phyloP scores from a whole-genome alignment of 1,284 basidiomycete species.

The Neotropicomus parvogracilis region DNA sequence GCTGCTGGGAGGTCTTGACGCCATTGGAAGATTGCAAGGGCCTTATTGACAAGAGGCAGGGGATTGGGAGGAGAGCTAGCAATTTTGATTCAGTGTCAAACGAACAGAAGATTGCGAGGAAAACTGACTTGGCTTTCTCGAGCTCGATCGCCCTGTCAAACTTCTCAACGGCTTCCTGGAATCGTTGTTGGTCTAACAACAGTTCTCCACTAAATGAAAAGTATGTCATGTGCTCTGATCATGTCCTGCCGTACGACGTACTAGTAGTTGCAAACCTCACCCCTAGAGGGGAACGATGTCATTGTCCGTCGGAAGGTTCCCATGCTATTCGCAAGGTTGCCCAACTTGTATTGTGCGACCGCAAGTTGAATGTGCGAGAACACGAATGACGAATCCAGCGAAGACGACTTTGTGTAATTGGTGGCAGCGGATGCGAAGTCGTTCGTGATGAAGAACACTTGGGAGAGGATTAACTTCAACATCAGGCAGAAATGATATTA shows the following conservation, averaged over 20 bases:
- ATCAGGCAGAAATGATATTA: background rate
- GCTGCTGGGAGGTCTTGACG: constrained; percentile 86
- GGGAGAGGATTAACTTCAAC: constrained; percentile 3
- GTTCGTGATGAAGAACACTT: constrained; percentile 95
- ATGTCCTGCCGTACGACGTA: constrained; percentile 38
- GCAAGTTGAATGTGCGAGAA: constrained; percentile 97
- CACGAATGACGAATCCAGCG: constrained; percentile 82
- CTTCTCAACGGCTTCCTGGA: constrained; percentile 89
- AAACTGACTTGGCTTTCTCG: constrained; percentile 69
- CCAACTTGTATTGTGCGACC: constrained; percentile 94
- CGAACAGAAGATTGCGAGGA: background rate
- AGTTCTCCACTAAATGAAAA: constrained; percentile 77
- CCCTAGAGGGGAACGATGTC: constrained; percentile 75
- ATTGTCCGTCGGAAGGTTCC: constrained; percentile 84
- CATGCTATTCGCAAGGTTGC: constrained; percentile 78
- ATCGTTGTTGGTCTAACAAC: constrained; percentile 88
- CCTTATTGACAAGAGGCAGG: constrained; percentile 96
- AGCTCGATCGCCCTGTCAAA: constrained; percentile 93
- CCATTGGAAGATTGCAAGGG: constrained; percentile 94
- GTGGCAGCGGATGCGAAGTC: constrained; percentile 83
- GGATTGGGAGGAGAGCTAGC: constrained; percentile 72
- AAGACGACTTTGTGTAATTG: constrained; percentile 88
- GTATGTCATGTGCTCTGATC: constrained; percentile 6
- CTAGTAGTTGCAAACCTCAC: constrained; percentile 92
- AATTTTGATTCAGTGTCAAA: constrained; percentile 1